A percentile compares a stretch with the other conserved stretches of the same genome.
These are phyloP conservation scores for Buddleja alternifolia DNA, from an alignment of 257 asterid species.

Conservation along the genomic window DNA sequence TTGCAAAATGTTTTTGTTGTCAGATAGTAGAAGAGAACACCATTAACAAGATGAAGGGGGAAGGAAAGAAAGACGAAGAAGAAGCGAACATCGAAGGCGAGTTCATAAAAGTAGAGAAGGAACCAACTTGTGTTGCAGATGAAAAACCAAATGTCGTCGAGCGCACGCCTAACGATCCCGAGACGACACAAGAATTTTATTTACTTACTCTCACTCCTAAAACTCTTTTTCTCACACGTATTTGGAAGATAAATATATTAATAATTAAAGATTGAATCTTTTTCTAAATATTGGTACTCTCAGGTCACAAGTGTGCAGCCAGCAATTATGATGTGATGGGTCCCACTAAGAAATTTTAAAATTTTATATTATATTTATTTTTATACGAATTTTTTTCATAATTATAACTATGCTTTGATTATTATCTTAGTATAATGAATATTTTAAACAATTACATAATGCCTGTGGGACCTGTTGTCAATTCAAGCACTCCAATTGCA, in stretches of 20 bases:
- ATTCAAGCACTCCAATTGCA: not conserved
- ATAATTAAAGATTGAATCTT: conserved; percentile 29
- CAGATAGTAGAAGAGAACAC: conserved; percentile 29
- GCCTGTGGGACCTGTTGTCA: not conserved
- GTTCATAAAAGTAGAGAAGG: conserved; percentile 69
- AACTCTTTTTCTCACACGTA: not conserved
- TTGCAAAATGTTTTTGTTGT: no score
- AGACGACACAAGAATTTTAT: conserved; percentile 23
- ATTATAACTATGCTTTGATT: not conserved
- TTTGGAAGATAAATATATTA: not conserved
- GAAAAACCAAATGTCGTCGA: no score
- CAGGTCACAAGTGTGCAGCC: not conserved
- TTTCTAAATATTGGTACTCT: conserved; percentile 19
- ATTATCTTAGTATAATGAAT: no score
- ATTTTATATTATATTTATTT: not conserved
- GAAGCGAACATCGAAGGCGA: conserved; percentile 57
- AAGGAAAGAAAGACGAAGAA: conserved; percentile 49
- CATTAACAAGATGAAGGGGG: conserved; percentile 25
- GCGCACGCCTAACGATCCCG: conserved; percentile 30
- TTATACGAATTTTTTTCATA: not conserved
- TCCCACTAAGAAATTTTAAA: no score
- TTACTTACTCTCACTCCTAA: not conserved
- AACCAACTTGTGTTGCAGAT: conserved; percentile 29
- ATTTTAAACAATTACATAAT: no score
- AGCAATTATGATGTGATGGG: no score